These are phyloP conservation scores for Lycium barbarum DNA, from an alignment of 257 asterid genomes.

Conservation along the genomic window DNA sequence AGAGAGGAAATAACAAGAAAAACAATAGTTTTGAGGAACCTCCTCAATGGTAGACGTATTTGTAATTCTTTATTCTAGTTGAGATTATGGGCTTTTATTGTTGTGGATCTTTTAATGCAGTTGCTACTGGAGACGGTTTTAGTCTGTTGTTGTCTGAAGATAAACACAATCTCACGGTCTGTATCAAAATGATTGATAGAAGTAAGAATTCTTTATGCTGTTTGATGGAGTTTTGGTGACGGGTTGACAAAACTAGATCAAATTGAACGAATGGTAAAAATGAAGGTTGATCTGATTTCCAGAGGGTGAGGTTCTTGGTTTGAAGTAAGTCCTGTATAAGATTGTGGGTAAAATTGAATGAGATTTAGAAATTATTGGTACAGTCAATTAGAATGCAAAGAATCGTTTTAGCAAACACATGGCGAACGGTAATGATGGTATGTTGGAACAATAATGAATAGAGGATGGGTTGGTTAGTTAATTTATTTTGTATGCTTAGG, in stretches of 20 bases:
- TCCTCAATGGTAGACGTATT: neutral
- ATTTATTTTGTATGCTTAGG: too few species aligned
- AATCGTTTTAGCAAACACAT: too few species aligned
- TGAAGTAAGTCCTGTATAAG: neutral
- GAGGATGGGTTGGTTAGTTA: too few species aligned
- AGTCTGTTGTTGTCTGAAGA: neutral
- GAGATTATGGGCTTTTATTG: neutral
- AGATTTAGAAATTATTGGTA: too few species aligned
- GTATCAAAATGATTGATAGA: neutral
- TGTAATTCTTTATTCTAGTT: neutral
- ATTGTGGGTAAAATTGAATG: conserved; percentile 13
- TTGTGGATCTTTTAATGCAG: neutral
- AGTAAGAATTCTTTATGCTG: neutral
- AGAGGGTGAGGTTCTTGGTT: neutral
- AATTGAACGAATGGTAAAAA: neutral
- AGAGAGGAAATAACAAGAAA: conserved; percentile 4
- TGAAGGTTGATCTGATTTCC: neutral
- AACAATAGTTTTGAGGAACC: neutral
- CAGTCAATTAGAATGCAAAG: too few species aligned
- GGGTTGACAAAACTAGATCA: neutral
- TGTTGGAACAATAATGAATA: too few species aligned
- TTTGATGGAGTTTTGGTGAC: neutral
- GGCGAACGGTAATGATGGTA: too few species aligned
- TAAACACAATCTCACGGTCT: neutral
- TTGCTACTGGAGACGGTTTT: neutral